A percentile compares a stretch with the other conserved stretches of the same genome.
Conservation (phyloP, 202 grass and related monocot genomes). For the Elaeis oleifera region DNA sequence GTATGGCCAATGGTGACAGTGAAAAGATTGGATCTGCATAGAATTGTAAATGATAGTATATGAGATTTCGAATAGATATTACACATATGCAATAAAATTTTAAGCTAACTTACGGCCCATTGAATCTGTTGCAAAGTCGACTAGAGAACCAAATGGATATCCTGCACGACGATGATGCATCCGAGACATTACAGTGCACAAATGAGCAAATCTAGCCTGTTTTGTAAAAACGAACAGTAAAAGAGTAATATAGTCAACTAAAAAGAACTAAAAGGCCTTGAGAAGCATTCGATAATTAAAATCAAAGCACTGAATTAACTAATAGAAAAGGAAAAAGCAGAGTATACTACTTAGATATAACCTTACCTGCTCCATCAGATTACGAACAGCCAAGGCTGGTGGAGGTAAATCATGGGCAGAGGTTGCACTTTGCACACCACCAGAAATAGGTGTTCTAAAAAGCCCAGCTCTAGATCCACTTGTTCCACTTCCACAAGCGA, state of each 20-base stretch:
- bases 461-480: constrained; percentile 53
- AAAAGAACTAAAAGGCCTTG: background rate
- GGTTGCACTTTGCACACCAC: constrained; percentile 69
- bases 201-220: constrained; percentile 65
- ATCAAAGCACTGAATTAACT: no score
- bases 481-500: constrained; percentile 1
- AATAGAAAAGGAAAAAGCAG: no score
- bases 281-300: no score
- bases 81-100: background rate
- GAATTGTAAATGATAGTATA: constrained; percentile 2
- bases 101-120: constrained; percentile 56
- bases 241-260: constrained; percentile 3
- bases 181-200: constrained; percentile 64
- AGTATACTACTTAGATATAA: no score
- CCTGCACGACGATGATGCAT: constrained; percentile 69
- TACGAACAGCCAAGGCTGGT: constrained; percentile 65
- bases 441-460: constrained; percentile 75
- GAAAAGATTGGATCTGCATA: constrained; percentile 69
- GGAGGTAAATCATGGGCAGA: constrained; percentile 70
- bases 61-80: background rate
- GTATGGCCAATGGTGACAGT: constrained; percentile 68
- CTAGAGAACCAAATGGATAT: constrained; percentile 67
- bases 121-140: constrained; percentile 57
- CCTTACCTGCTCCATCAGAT: constrained; percentile 67
- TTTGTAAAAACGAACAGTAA: constrained; percentile 15